phyloP scores from a whole-genome alignment of 164 flowering plant species.

The Macadamia tetraphylla region DNA sequence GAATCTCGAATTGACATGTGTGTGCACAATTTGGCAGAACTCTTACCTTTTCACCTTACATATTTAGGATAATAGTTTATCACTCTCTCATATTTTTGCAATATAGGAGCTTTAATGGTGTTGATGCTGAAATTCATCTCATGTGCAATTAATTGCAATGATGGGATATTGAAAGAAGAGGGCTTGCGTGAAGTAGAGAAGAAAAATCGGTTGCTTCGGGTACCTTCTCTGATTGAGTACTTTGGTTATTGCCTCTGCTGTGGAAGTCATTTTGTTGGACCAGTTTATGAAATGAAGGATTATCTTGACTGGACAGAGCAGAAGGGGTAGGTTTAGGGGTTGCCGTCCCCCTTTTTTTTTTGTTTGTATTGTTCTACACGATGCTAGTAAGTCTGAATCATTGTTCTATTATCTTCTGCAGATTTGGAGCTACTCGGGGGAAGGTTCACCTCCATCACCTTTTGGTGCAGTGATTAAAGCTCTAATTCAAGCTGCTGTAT shows the following conservation, averaged over 20 bases:
- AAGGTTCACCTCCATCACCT: constrained; percentile 62
- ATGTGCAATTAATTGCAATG: constrained; percentile 84
- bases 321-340: constrained; percentile 56
- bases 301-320: constrained; percentile 91
- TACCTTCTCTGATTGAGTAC: constrained; percentile 82
- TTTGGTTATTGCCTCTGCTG: constrained; percentile 89
- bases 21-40: background rate
- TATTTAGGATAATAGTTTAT: constrained; percentile 5
- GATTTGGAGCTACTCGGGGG: constrained; percentile 59
- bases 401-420: constrained; percentile 20
- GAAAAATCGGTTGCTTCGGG: constrained; percentile 63
- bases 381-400: background rate
- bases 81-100: constrained; percentile 4
- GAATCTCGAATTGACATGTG: background rate
- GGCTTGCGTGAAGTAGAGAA: constrained; percentile 76
- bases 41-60: background rate
- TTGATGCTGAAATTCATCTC: constrained; percentile 90
- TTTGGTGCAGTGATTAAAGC: constrained; percentile 71
- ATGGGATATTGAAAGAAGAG: constrained; percentile 81
- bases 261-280: constrained; percentile 99
- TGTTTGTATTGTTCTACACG: background rate
- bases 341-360: constrained; percentile 7
- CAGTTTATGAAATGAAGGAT: constrained; percentile 95
- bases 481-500: constrained; percentile 72
- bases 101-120: constrained; percentile 91